phyloP scores from a whole-genome alignment of 78 protist species.

The Dictyostelium brefeldianum region DNA sequence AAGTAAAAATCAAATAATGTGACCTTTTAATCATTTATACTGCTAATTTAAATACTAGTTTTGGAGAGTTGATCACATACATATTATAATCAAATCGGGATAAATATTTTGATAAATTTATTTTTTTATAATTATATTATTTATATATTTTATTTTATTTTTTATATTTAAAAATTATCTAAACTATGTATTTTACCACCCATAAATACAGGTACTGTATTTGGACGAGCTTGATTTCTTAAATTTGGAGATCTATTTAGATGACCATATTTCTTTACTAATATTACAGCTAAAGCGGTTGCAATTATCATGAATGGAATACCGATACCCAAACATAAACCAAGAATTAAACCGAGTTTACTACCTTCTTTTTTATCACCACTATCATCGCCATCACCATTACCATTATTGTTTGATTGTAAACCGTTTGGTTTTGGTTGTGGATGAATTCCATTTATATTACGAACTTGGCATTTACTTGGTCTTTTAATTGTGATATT shows the following conservation, averaged over 20 bases:
- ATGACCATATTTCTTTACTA: constrained; percentile 11
- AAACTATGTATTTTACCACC: constrained; percentile 68
- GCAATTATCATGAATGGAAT: constrained; percentile 36
- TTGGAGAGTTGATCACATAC: too few species aligned
- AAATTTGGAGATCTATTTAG: background rate
- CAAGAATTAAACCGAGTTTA: constrained; percentile 25
- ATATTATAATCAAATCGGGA: too few species aligned
- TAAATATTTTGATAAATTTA: too few species aligned
- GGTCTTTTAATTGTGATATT: constrained; percentile 52
- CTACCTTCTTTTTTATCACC: background rate
- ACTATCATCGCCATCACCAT: background rate
- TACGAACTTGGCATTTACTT: constrained; percentile 25
- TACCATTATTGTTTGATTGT: background rate
- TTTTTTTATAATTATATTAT: background rate
- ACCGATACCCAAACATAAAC: constrained; percentile 47
- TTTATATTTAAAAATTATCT: constrained; percentile 35
- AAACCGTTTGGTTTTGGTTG: background rate
- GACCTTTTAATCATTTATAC: too few species aligned
- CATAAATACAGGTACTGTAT: constrained; percentile 50
- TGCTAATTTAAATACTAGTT: too few species aligned
- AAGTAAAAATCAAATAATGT: too few species aligned
- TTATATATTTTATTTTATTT: background rate
- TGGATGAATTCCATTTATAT: constrained; percentile 9
- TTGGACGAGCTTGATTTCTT: constrained; percentile 30
- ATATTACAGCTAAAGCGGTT: background rate